These are phyloP conservation scores for Sclerotinia nivalis DNA, from an alignment of 2,329 filamentous ascomycete species.

Conservation along the genomic window DNA sequence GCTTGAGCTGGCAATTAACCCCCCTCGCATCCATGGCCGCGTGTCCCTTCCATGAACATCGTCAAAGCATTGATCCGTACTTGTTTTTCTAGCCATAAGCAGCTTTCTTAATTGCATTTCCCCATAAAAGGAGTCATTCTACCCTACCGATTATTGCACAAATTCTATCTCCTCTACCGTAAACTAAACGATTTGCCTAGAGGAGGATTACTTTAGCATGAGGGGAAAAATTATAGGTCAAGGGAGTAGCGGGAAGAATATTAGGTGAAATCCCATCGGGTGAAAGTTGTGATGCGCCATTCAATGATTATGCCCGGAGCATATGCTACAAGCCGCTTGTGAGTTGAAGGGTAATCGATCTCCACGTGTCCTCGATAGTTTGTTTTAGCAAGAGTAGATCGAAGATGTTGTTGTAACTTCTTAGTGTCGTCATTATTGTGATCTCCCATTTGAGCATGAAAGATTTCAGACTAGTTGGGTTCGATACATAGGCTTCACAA, in stretches of 20 bases:
- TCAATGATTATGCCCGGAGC: slow-evolving; percentile 61
- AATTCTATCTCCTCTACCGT: slow-evolving; percentile 26
- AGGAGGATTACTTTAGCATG: slow-evolving; percentile 56
- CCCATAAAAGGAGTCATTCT: slow-evolving; percentile 65
- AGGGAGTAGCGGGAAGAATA: slow-evolving; percentile 66
- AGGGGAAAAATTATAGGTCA: slow-evolving; percentile 70
- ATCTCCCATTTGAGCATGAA: slow-evolving; percentile 57
- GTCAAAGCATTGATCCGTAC: slow-evolving; percentile 54
- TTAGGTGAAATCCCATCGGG: slow-evolving; percentile 63
- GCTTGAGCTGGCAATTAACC: slow-evolving; percentile 19
- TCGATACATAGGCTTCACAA: slow-evolving; percentile 67
- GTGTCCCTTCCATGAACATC: slow-evolving; percentile 55
- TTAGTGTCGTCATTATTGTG: slow-evolving; percentile 61
- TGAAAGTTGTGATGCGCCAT: slow-evolving; percentile 64
- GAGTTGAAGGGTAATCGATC: slow-evolving; percentile 60
- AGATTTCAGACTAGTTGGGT: slow-evolving; percentile 56
- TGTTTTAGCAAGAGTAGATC: slow-evolving; percentile 59
- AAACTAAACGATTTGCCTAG: slow-evolving; percentile 31
- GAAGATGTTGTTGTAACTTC: slow-evolving; percentile 52
- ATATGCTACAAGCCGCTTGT: slow-evolving; percentile 61
- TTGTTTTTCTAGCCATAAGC: slow-evolving; percentile 52
- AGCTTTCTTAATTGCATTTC: slow-evolving; percentile 57
- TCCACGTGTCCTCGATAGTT: slow-evolving; percentile 65
- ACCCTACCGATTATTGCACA: slow-evolving; percentile 45
- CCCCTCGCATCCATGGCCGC: slow-evolving; percentile 41